phyloP scores from a whole-genome alignment of 2,329 filamentous ascomycete species.

The Cladosporium sp. region DNA sequence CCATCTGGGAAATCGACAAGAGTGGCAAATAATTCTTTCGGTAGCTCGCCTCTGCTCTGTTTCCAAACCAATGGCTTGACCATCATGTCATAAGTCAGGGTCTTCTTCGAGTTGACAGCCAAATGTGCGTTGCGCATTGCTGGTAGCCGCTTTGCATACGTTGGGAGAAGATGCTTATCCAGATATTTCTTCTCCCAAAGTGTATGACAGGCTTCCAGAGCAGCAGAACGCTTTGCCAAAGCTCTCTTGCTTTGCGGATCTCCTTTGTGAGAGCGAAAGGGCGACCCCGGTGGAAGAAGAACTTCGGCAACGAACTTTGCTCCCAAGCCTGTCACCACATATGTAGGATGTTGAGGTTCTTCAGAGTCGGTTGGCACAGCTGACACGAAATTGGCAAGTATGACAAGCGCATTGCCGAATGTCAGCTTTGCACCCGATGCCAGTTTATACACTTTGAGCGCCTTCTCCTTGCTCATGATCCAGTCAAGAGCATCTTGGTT shows the following conservation, averaged over 20 bases:
- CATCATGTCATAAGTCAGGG: conserved; percentile 69
- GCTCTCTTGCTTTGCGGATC: conserved; percentile 63
- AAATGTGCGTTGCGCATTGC: conserved; percentile 82
- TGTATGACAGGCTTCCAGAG: conserved; percentile 74
- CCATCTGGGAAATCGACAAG: conserved; percentile 59
- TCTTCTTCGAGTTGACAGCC: conserved; percentile 75
- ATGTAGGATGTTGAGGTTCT: conserved; percentile 49
- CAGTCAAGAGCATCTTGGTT: conserved; percentile 55
- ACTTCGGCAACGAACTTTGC: conserved; percentile 72
- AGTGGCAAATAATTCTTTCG: conserved; percentile 57
- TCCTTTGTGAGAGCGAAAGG: conserved; percentile 64
- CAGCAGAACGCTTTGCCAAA: conserved; percentile 80
- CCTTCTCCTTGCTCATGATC: conserved; percentile 50
- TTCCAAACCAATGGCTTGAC: conserved; percentile 75
- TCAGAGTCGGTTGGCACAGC: conserved; percentile 58
- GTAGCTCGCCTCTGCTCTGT: conserved; percentile 39
- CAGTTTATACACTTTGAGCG: conserved; percentile 49
- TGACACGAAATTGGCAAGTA: conserved; percentile 70
- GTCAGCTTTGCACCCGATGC: conserved; percentile 69
- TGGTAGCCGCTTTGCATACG: conserved; percentile 67
- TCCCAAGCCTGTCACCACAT: conserved; percentile 55
- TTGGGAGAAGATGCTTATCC: conserved; percentile 69
- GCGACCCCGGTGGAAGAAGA: conserved; percentile 67
- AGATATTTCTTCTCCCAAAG: conserved; percentile 65
- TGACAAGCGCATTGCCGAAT: conserved; percentile 66